Evolutionary conservation across 1,284 basidiomycete species (phyloP), one percentile per base, ranked within the genome.

Genomic region (Ustilago trichophora): DNA sequence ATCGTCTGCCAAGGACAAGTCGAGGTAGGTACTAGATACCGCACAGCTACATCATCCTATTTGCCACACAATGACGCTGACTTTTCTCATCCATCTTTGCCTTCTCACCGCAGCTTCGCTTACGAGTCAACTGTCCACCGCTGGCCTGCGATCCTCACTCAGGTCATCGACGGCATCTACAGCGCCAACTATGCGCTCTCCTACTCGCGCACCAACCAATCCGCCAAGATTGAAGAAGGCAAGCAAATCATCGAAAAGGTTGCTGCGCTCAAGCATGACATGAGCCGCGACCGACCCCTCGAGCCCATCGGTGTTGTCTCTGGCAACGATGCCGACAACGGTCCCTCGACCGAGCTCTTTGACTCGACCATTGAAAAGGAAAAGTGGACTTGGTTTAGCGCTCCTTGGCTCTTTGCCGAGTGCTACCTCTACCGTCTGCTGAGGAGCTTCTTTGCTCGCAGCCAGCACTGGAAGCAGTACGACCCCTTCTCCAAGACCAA

Each of bases 341-440:
- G 89, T 38, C 82, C 87, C 15, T 86, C 88, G 10, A 70, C 68
- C 13, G 58, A 65, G 19, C 62, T 69, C 16, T 80, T 75, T 44
- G 72, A 80, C 36, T 25, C 40, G 11, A 47, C 57, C 37, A 65
- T 80, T 26, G 41, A 66, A 7, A 48, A 54, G 15, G 38, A 71
- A 11, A 35, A 87, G 62, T 85, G 89, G 70, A 91, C 89, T 0
- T 98, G 95, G 95, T 93, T 93, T 80, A 90, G 87, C 2, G 88
- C 91, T 8, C 91, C 93, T 4, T 98, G 94, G 76, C 72, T 98
- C 12, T 97, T 87, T 80, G 91, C 93, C 58, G 95, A 98, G 88
- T 96, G 84, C 75, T 85, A 85, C 72, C 79, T 85, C 57, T 98
- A 98, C 83, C 91, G 93, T 22, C 85, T 91, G 1, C 80, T 98